These are phyloP conservation scores for Zygotorulaspora danielsina DNA, from an alignment of 805 yeast species.

Conservation along the genomic window DNA sequence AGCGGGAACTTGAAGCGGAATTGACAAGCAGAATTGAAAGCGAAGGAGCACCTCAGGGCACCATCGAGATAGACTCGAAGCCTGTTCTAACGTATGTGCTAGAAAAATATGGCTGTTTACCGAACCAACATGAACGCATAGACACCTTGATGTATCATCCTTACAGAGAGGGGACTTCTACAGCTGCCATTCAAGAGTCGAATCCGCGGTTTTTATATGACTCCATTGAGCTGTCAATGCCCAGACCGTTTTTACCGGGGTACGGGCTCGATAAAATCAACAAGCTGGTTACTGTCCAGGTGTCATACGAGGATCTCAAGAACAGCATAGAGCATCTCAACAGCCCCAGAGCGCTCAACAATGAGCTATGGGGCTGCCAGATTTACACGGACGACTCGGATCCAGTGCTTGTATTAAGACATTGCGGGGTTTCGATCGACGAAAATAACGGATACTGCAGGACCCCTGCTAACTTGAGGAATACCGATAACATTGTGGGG, in stretches of 20 bases:
- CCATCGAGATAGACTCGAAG: slow-evolving; percentile 12
- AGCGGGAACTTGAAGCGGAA: not conserved
- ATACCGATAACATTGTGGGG: slow-evolving; percentile 32
- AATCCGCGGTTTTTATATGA: slow-evolving; percentile 10
- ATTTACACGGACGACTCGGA: slow-evolving; percentile 94
- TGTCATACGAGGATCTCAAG: slow-evolving; percentile 23
- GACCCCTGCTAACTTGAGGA: slow-evolving; percentile 42
- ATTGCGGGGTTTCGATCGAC: slow-evolving; percentile 59
- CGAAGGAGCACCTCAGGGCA: slow-evolving; percentile 3
- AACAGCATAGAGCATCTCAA: slow-evolving; percentile 37
- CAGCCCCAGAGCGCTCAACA: slow-evolving; percentile 43
- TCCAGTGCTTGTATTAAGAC: slow-evolving; percentile 66
- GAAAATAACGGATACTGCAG: slow-evolving; percentile 25
- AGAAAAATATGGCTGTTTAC: slow-evolving; percentile 16
- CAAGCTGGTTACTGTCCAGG: slow-evolving; percentile 20
- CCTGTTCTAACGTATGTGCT: slow-evolving; percentile 15
- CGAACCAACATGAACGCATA: slow-evolving; percentile 6
- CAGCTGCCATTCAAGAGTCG: not conserved
- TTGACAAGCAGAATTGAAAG: slow-evolving; percentile 2
- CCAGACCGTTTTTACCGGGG: slow-evolving; percentile 30
- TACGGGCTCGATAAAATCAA: slow-evolving; percentile 21
- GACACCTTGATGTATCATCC: slow-evolving; percentile 26
- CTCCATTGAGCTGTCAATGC: slow-evolving; percentile 12
- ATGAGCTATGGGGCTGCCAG: slow-evolving; percentile 85
- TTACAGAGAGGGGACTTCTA: slow-evolving; percentile 10